Evolutionary conservation across 2,329 filamentous ascomycete species (phyloP), one percentile per base, ranked within the genome.

Genomic region (Emergomyces orientalis): DNA sequence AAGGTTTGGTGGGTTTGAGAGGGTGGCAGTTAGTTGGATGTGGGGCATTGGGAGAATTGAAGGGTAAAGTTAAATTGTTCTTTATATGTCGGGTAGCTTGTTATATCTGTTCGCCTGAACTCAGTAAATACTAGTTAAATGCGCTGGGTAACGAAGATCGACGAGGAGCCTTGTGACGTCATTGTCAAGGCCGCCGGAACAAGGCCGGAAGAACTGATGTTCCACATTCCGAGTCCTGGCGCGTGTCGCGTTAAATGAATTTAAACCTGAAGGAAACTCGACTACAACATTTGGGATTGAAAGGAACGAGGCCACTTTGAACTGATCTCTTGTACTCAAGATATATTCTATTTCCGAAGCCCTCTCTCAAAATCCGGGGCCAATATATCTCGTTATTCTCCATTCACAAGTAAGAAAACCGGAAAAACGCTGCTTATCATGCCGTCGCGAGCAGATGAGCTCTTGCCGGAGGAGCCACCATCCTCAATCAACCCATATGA

Each of bases 401-500:
- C 54, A 45, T 27, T 30, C 22, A 17, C 25, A 14, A 47, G n/a
- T n/a, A 30, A n/a, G 9, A 22, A 22, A 22, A 2, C 30, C 30
- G 3, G 19, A 13, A 13, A 34, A 51, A 2, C 27, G 25, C 30
- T 51, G 17, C 9, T 13, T 27, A 55, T 30, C 52, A 61, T 63
- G 62, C 63, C 66, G 59, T 63, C 63, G 13, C 32, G 72, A 43
- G 63, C 70, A 30, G 82, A 87, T 58, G 84, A 88, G 45, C 70
- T 81, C 27, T 66, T 79, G 30, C 79, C 83, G 32, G 81, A 80
- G 63, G 82, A 85, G 45, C 87, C 85, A 0, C 88, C 89, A 0
- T 85, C 88, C 52, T 80, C 89, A 69, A 82, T 86, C 70, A 76
- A 86, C 69, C 93, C 94, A 0, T 99, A 99, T 72, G 84, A 87